Evolutionary conservation across 768 basidiomycete species (phyloP).

Genomic region (Suillus subaureus): DNA sequence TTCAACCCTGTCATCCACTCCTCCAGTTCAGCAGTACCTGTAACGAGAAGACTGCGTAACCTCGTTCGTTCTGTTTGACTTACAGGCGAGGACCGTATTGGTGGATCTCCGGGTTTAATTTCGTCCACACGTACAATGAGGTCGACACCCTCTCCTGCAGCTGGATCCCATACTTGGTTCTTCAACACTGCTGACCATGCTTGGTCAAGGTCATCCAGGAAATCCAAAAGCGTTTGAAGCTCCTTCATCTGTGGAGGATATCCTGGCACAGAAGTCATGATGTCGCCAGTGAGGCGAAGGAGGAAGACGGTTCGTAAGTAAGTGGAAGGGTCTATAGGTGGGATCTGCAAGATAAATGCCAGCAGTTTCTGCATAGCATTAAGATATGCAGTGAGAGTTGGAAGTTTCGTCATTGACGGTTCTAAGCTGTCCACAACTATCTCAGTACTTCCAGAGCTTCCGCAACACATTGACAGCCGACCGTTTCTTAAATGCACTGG

Average conservation of each 20-base stretch:
- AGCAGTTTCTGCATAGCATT: conserved; percentile 57
- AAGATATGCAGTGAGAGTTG: conserved; percentile 63
- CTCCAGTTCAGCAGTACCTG: conserved; percentile 61
- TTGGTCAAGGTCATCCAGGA: conserved; percentile 72
- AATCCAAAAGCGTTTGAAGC: conserved; percentile 60
- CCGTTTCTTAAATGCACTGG: conserved; percentile 78
- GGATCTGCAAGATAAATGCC: conserved; percentile 69
- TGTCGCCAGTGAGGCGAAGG: conserved; percentile 73
- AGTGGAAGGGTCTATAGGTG: conserved; percentile 71
- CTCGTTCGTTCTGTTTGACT: conserved; percentile 75
- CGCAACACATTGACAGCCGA: conserved; percentile 34
- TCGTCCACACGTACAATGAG: conserved; percentile 43
- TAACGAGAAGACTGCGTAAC: conserved; percentile 65
- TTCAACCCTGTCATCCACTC: conserved; percentile 58
- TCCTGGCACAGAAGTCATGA: conserved; percentile 59
- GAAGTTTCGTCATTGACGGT: conserved; percentile 48
- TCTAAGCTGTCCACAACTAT: conserved; percentile 22
- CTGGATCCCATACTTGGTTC: conserved; percentile 67
- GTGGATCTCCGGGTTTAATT: conserved; percentile 24
- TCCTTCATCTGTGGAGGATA: conserved; percentile 51
- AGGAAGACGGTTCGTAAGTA: conserved; percentile 65
- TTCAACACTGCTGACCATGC: conserved; percentile 72
- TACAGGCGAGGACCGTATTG: conserved; percentile 46
- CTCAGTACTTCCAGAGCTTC: conserved; percentile 3
- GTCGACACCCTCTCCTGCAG: conserved; percentile 41